Base-by-base conservation (phyloP, 805 yeast genomes). In the Candida sphagnicola region DNA sequence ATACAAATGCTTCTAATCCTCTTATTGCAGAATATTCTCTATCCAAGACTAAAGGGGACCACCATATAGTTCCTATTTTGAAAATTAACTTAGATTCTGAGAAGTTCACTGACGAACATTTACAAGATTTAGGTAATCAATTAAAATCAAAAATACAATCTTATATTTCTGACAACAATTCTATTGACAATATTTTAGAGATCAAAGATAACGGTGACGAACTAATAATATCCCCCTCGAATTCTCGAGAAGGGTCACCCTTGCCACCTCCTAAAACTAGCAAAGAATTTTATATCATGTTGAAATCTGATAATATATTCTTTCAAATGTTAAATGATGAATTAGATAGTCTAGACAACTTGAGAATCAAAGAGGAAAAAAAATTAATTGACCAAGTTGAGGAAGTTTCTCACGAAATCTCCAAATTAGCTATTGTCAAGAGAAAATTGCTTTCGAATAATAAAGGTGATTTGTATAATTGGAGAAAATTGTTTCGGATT, bases 401-500 rank as follows among this genome's bases (percentile, higher is more conserved):
- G 33, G 44, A 45, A 1, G 57, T 80, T 8, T 68, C 76, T 2
- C 47, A 56, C 11, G 45, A 54, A 4, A 61, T 79, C 3, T 58
- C 70, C 2, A 51, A 59, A 5, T 56, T 67, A 13, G 54, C 74
- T 0, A 50, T 61, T 11, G 77, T 81, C 0, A 41, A 47, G 2
- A 46, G 44, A 13, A 54, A 50, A 11, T 41, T 48, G 29, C 41
- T 51, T 10, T 59, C 61, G 26, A 55, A 55, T 31, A 69, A 65
- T 38, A 66, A 62, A 28, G 60, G 70, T 1, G 91, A 84, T 51
- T 61, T 83, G 58, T 80, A 79, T 49, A 65, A 68, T 6, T 85
- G 91, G 91, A 63, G 91, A 41, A 78, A 80, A 49, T 67, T 84
- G 8, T 83, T 84, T 59, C 75, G 71, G 48, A 56, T 74, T 15